phyloP scores from a whole-genome alignment of 2,329 filamentous ascomycete genomes.

The Diaporthe aspalathi region DNA sequence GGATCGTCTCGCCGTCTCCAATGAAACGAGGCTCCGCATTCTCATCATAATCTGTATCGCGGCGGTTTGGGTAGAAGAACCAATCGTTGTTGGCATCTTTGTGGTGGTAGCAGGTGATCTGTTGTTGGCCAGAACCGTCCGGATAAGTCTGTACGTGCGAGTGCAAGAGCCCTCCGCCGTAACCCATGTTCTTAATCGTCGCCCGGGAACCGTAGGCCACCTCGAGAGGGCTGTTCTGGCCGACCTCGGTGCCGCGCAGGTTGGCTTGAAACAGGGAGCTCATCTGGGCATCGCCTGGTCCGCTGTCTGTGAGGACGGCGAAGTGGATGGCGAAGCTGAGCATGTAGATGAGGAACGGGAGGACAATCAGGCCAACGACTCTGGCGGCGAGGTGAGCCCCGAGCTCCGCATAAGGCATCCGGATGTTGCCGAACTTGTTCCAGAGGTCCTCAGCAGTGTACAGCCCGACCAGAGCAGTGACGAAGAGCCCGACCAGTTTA shows the following conservation, averaged over 20 bases:
- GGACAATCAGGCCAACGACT: constrained; percentile 85
- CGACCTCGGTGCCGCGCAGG: constrained; percentile 90
- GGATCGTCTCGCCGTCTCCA: constrained; percentile 80
- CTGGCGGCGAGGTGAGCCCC: constrained; percentile 83
- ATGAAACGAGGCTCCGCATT: constrained; percentile 81
- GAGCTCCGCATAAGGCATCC: constrained; percentile 77
- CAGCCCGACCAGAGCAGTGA: constrained; percentile 91
- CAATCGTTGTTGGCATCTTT: constrained; percentile 99
- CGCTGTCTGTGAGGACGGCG: constrained; percentile 89
- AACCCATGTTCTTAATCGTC: constrained; percentile 99
- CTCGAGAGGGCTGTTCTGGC: constrained; percentile 93
- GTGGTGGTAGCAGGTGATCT: constrained; percentile 99
- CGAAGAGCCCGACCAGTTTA: constrained; percentile 97
- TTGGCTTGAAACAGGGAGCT: constrained; percentile 99
- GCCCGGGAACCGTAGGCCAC: constrained; percentile 88
- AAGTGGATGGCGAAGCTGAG: constrained; percentile 97
- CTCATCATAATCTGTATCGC: constrained; percentile 77
- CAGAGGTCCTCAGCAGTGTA: constrained; percentile 98
- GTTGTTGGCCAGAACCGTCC: constrained; percentile 92
- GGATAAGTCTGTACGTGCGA: constrained; percentile 97
- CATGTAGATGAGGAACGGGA: constrained; percentile 92
- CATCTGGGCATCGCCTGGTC: constrained; percentile 99
- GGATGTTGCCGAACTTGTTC: constrained; percentile 96
- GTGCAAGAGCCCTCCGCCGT: constrained; percentile 94
- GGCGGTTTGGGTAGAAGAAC: constrained; percentile 97